These are phyloP conservation scores for Fusarium gaditjirri DNA, from an alignment of 2,329 filamentous ascomycete genomes.

Conservation along the genomic window DNA sequence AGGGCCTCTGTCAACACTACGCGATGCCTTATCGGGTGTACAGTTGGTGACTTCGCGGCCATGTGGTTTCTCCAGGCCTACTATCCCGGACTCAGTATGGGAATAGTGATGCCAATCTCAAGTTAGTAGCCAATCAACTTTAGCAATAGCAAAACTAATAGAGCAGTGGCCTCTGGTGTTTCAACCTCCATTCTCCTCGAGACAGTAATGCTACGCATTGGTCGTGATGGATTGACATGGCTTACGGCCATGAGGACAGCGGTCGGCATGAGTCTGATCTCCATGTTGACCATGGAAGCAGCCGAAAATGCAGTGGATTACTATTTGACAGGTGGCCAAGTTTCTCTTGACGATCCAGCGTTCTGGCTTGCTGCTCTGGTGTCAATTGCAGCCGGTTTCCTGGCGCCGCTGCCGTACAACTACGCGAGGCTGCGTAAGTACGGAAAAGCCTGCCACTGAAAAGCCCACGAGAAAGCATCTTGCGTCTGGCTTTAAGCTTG, in stretches of 20 bases:
- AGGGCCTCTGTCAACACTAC: constrained; percentile 65
- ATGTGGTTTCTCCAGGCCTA: constrained; percentile 65
- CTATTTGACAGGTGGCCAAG: constrained; percentile 62
- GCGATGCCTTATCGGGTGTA: constrained; percentile 66
- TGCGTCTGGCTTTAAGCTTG: neutral
- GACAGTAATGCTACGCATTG: constrained; percentile 60
- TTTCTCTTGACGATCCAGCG: constrained; percentile 56
- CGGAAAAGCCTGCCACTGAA: constrained; percentile 60
- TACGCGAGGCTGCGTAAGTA: constrained; percentile 60
- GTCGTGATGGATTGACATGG: constrained; percentile 61
- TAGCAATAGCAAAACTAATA: fast-evolving
- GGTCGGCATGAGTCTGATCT: constrained; percentile 67
- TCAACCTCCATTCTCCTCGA: constrained; percentile 63
- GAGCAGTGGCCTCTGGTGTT: constrained; percentile 62
- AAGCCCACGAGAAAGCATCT: neutral
- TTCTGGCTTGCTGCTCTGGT: constrained; percentile 64
- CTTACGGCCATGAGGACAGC: constrained; percentile 60
- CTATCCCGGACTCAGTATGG: constrained; percentile 58
- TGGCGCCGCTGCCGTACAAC: constrained; percentile 65
- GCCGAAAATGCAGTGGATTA: constrained; percentile 67
- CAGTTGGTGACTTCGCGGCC: constrained; percentile 64
- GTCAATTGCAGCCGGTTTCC: constrained; percentile 56
- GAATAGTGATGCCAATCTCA: constrained; percentile 61
- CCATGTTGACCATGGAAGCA: constrained; percentile 68
- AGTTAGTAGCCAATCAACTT: constrained; percentile 48